Base-by-base conservation (phyloP, 2,329 filamentous ascomycete species). In the Diaporthe caulivora region DNA sequence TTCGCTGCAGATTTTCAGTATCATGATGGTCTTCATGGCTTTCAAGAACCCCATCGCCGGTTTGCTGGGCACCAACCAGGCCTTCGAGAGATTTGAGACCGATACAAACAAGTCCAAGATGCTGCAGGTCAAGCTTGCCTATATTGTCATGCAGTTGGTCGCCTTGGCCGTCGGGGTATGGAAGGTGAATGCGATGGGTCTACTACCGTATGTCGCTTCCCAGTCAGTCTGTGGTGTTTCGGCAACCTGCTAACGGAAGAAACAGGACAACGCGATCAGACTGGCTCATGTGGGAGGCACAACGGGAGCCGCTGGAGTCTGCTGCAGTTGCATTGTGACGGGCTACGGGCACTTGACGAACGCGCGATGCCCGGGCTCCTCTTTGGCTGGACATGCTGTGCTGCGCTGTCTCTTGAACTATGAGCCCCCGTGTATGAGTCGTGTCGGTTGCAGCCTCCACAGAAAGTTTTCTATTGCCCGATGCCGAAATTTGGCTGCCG, bases 11-110 rank as follows among this genome's bases (percentile, higher is more conserved):
- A 98, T 99, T 77, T 99, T 99, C 87, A 97, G 94, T 84, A 98
- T 99, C 84, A 98, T 98, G 95, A 99, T 98, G 95, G 96, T 98
- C 24, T 95, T 96, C 80, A 98, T 98, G 93, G 92, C 97, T 58
- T 99, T 99, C 89, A 98, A 98, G 88, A 97, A 94, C 77, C 97
- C 97, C 13, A 89, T 99, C 75, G 91, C 94, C 83, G 97, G 95
- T 44, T 86, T 98, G 58, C 84, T 97, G 75, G 91, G 87, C 77
- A 96, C 96, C 62, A 95, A 97, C 81, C 90, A 92, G 80, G 94
- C 94, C n/a, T 98, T 99, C 82, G 91, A 94, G 80, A 92, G 93
- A 75, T 97, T 97, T 83, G 95, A 98, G 82, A 95, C 94, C 26
- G 92, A 95, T 70, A 91, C 90, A 44, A 98, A 94, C 78, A 90